These are phyloP conservation scores for Schwanniomyces vanrijiae DNA, from an alignment of 805 yeast species.

Conservation along the genomic window DNA sequence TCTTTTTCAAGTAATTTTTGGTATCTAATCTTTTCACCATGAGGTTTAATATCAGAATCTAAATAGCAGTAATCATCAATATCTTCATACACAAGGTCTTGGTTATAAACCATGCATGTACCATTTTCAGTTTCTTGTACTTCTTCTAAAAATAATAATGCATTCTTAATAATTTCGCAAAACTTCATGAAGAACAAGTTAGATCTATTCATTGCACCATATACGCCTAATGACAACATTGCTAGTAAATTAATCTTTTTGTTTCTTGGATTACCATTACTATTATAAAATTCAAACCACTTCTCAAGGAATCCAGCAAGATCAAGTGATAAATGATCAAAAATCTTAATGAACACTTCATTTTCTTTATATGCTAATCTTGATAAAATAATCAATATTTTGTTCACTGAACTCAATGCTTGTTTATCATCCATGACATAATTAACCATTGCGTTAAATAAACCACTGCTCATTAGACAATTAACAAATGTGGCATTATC, in stretches of 20 bases:
- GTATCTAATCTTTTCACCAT: slow-evolving; percentile 43
- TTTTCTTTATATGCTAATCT: slow-evolving; percentile 36
- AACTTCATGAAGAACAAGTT: slow-evolving; percentile 21
- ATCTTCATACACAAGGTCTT: slow-evolving; percentile 39
- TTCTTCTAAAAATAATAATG: slow-evolving; percentile 64
- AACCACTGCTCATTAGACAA: slow-evolving; percentile 42
- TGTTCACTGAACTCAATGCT: slow-evolving; percentile 39
- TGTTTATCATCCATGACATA: slow-evolving; percentile 45
- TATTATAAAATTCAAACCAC: slow-evolving; percentile 44
- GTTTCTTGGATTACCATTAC: slow-evolving; percentile 72
- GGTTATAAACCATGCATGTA: slow-evolving; percentile 34
- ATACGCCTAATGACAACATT: slow-evolving; percentile 48
- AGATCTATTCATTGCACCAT: slow-evolving; percentile 24
- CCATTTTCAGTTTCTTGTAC: slow-evolving; percentile 54
- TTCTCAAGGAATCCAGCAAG: slow-evolving; percentile 20
- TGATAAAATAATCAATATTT: slow-evolving; percentile 35
- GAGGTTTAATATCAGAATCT: slow-evolving; percentile 41
- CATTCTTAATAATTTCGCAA: slow-evolving; percentile 28
- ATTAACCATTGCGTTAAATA: slow-evolving; percentile 41
- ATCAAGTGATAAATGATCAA: slow-evolving; percentile 29
- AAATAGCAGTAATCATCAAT: slow-evolving; percentile 42
- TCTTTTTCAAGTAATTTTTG: slow-evolving; percentile 31
- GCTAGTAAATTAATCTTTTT: slow-evolving; percentile 71
- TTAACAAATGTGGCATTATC: slow-evolving; percentile 25
- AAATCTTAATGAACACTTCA: slow-evolving; percentile 30